A percentile compares a stretch with the other conserved stretches of the same genome.
phyloP scores from a whole-genome alignment of 1,139 yeast genomes.

The Kluyveromyces marxianus region DNA sequence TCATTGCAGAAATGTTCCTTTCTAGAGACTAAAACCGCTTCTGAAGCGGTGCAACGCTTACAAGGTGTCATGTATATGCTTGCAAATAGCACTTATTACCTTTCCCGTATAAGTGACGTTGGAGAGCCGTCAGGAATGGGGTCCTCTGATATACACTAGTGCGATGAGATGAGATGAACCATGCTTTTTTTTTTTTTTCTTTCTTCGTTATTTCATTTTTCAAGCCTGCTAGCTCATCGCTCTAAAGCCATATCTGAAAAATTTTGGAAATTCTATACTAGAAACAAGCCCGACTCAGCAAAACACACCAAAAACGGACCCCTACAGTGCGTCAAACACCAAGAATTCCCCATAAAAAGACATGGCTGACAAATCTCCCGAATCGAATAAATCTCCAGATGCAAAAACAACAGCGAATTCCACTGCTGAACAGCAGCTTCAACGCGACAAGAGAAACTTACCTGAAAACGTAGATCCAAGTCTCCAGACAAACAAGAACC shows the following conservation, averaged over 20 bases:
- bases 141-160: too few species aligned
- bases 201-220: not conserved
- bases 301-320: too few species aligned
- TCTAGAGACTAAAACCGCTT: slow-evolving; percentile 48
- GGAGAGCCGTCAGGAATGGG: too few species aligned
- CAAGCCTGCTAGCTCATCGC: not conserved
- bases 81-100: too few species aligned
- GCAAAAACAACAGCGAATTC: not conserved
- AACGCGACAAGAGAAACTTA: slow-evolving; percentile 33
- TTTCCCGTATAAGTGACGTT: not conserved
- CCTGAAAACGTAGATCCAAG: slow-evolving; percentile 12
- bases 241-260: not conserved
- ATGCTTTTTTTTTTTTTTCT: not conserved
- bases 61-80: slow-evolving; percentile 9
- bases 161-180: not conserved
- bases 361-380: not conserved
- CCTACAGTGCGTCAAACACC: too few species aligned
- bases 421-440: not conserved
- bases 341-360: not conserved
- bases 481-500: slow-evolving; percentile 14
- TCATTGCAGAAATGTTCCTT: slow-evolving; percentile 61
- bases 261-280: not conserved
- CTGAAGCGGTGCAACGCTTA: slow-evolving; percentile 44
- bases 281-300: not conserved
- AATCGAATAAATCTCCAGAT: too few species aligned